phyloP scores from a whole-genome alignment of 2,329 filamentous ascomycete genomes.

The Aspergillus viridinutans region DNA sequence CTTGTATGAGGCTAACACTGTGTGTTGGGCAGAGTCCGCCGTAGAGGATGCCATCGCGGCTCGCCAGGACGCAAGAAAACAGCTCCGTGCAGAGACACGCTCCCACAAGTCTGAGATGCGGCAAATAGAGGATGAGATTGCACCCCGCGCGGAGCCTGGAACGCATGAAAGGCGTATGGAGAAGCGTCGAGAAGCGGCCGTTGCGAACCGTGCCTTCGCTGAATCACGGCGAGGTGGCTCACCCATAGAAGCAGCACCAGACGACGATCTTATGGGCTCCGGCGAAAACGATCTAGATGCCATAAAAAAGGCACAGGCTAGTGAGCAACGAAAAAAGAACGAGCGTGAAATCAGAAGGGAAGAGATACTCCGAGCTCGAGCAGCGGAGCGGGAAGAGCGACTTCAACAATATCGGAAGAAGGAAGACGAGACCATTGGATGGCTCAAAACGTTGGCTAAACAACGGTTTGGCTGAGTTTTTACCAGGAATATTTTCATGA shows the following conservation, averaged over 20 bases:
- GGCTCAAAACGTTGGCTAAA: slow-evolving; percentile 72
- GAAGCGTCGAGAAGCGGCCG: slow-evolving; percentile 70
- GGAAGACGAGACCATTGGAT: slow-evolving; percentile 80
- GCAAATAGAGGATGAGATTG: slow-evolving; percentile 63
- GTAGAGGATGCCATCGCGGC: slow-evolving; percentile 26
- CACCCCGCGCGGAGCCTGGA: slow-evolving; percentile 76
- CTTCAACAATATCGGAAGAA: slow-evolving; percentile 65
- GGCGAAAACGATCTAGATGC: slow-evolving; percentile 56
- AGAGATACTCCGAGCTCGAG: slow-evolving; percentile 69
- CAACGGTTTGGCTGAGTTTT: slow-evolving; percentile 64
- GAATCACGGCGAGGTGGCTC: slow-evolving; percentile 56
- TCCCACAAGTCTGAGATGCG: slow-evolving; percentile 32
- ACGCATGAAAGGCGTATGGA: slow-evolving; percentile 80
- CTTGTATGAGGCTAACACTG: not conserved
- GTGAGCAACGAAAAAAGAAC: slow-evolving; percentile 68
- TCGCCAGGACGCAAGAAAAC: slow-evolving; percentile 27
- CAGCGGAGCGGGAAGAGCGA: slow-evolving; percentile 75
- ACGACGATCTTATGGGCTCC: slow-evolving; percentile 70
- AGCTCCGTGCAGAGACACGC: slow-evolving; percentile 51
- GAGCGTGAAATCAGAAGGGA: slow-evolving; percentile 80
- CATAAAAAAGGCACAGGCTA: slow-evolving; percentile 63
- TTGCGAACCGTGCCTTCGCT: slow-evolving; percentile 68
- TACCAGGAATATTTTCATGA: not conserved
- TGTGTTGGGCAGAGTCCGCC: slow-evolving; percentile 21
- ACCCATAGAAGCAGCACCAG: slow-evolving; percentile 61